A percentile compares a stretch with the other conserved stretches of the same genome.
These are phyloP conservation scores for Colletotrichum destructivum DNA, from an alignment of 2,329 filamentous ascomycete genomes.

Conservation along the genomic window DNA sequence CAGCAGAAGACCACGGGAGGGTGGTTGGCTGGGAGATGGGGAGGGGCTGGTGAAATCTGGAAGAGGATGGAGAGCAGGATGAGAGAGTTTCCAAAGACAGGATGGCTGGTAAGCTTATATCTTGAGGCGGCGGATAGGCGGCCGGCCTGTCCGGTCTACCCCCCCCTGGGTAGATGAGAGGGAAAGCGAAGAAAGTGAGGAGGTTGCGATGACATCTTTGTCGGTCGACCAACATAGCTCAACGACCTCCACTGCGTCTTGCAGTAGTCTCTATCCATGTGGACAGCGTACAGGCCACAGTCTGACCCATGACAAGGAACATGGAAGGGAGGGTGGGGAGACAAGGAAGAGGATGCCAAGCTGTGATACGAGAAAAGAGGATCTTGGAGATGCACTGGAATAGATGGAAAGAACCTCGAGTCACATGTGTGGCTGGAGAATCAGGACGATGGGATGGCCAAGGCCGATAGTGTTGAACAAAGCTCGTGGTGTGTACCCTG, in stretches of 20 bases:
- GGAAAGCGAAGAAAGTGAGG: slow-evolving; percentile 12
- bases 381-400: slow-evolving; percentile 32
- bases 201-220: slow-evolving; percentile 40
- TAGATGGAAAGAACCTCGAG: slow-evolving; percentile 17
- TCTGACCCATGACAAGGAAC: slow-evolving; percentile 4
- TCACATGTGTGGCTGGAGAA: slow-evolving; percentile 15
- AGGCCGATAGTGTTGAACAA: not conserved
- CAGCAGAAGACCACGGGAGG: slow-evolving; percentile 18
- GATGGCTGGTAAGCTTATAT: slow-evolving; percentile 43
- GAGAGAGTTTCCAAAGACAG: slow-evolving; percentile 14
- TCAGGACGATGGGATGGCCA: not conserved
- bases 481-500: slow-evolving; percentile 31
- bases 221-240: slow-evolving; percentile 23
- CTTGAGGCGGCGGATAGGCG: slow-evolving; percentile 5
- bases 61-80: slow-evolving; percentile 19
- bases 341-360: slow-evolving; percentile 35
- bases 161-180: not conserved
- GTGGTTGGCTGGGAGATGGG: slow-evolving; percentile 38
- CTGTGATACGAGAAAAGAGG: slow-evolving; percentile 41
- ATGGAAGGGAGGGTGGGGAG: slow-evolving; percentile 13
- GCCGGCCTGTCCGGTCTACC: slow-evolving; percentile 9
- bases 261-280: slow-evolving; percentile 40
- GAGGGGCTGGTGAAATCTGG: slow-evolving; percentile 37
- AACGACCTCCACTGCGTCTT: slow-evolving; percentile 38
- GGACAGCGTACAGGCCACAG: slow-evolving; percentile 21